These are phyloP conservation scores for Pleurotus salmoneostramineus DNA, from an alignment of 768 basidiomycete species.

Conservation along the genomic window DNA sequence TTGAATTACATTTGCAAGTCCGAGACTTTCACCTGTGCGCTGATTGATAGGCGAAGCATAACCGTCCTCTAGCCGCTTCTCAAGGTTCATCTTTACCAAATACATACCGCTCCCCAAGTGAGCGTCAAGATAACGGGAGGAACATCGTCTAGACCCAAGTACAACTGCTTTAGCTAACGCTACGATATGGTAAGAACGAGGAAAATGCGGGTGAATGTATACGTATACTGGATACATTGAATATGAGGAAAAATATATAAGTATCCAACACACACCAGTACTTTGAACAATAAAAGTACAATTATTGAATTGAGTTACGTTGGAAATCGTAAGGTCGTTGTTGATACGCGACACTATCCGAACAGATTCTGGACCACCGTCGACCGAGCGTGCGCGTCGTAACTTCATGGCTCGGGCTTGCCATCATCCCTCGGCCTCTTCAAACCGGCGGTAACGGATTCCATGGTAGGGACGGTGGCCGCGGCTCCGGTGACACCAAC, in stretches of 20 bases:
- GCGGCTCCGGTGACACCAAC: constrained; percentile 82
- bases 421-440: constrained; percentile 20
- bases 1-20: neutral
- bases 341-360: neutral
- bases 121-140: constrained; percentile 5
- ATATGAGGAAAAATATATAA: neutral
- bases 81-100: neutral
- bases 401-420: constrained; percentile 3
- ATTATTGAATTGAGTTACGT: neutral
- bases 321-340: neutral
- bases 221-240: neutral
- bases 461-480: constrained; percentile 21
- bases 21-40: neutral
- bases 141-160: neutral
- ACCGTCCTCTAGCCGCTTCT: neutral
- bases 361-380: no score
- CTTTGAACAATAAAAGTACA: constrained; percentile 7
- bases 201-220: neutral
- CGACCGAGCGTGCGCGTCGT: neutral
- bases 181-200: neutral
- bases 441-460: constrained; percentile 6
- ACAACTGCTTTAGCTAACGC: neutral
- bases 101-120: neutral
- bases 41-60: neutral
- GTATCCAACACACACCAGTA: neutral